Base-by-base conservation (phyloP, 1,139 yeast species). In the Lodderomyces theae region DNA sequence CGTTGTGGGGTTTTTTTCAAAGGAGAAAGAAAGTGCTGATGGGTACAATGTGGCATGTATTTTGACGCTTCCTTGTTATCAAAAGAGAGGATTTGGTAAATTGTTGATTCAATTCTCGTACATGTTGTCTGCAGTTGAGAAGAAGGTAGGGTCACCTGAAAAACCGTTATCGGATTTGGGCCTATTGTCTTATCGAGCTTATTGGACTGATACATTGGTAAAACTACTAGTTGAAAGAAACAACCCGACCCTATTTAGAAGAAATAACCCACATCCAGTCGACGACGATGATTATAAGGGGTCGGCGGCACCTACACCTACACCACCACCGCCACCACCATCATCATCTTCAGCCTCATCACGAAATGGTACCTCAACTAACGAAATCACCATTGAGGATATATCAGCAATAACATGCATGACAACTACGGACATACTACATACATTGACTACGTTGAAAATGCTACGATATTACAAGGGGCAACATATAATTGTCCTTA, bases 1-100 rank as follows among this genome's bases (percentile, higher is more conserved):
- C 63, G 70, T 92, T 39, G 96, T 92, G 10, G 99, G 99, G 0
- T 92, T 86, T 58, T 92, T 92, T 57, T 90, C 97, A 2, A 92
- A 92, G 54, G 99, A 92, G 61, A 92, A 92, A 62, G 97, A 90
- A 63, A 82, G 90, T 50, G 95, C 96, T 0, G 97, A 92, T 56
- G 85, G 83, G n/a, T 92, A 90, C 65, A 92, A 92, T 56, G 94
- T 92, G 29, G 98, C 98, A 0, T 92, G 99, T 80, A 92, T 92
- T 57, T 68, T 94, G 52, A 90, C 97, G 0, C 64, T 92, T 39
- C 99, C 99, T 2, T 96, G 94, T 56, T 92, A 92, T 63, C 99
- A 92, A 62, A 79, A 96, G 54, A 86, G 77, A 67, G 99, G 99
- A 1, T 94, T 79, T 59, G 98, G 98, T 46, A 82, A 90, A 51